These are phyloP conservation scores for Aspergillus saccharolyticus DNA, from an alignment of 495 filamentous ascomycete genomes.

Conservation along the genomic window DNA sequence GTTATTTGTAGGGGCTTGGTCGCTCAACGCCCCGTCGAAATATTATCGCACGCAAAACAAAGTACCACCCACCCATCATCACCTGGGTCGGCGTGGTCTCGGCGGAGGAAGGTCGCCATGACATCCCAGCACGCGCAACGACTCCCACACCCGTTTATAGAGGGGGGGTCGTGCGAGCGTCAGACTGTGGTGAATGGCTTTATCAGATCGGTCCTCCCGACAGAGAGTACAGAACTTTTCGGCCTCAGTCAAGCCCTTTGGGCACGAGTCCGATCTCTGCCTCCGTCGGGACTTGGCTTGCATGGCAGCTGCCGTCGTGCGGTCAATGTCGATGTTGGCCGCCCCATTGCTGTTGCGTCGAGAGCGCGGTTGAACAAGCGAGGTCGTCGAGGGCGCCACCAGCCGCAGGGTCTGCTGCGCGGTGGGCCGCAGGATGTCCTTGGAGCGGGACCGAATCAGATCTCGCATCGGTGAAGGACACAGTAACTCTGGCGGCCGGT, in stretches of 20 bases:
- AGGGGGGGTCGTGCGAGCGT: slow-evolving; percentile 20
- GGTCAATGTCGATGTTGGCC: slow-evolving; percentile 30
- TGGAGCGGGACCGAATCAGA: slow-evolving; percentile 21
- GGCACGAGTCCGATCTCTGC: slow-evolving; percentile 27
- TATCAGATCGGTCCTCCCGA: slow-evolving; percentile 33
- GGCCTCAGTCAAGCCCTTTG: neutral
- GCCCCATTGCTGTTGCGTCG: slow-evolving; percentile 26
- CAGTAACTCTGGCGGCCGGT: slow-evolving; percentile 14
- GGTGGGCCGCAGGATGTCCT: slow-evolving; percentile 25
- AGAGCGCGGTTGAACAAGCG: slow-evolving; percentile 27
- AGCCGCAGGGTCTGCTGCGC: slow-evolving; percentile 35
- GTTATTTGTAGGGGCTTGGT: no score
- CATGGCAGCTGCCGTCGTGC: slow-evolving; percentile 35
- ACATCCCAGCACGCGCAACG: slow-evolving; percentile 25
- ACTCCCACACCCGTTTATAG: slow-evolving; percentile 30
- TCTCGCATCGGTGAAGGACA: slow-evolving; percentile 10
- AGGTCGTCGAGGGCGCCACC: slow-evolving; percentile 38
- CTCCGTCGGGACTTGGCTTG: slow-evolving; percentile 37
- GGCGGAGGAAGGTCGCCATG: slow-evolving; percentile 18
- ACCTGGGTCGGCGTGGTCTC: slow-evolving; percentile 15
- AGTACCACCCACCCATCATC: neutral
- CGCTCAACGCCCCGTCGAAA: slow-evolving; percentile 11
- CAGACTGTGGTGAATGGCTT: slow-evolving; percentile 18
- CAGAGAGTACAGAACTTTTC: slow-evolving; percentile 34
- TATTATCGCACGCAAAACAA: slow-evolving; percentile 2